phyloP scores from a whole-genome alignment of 2,329 filamentous ascomycete genomes.

The Neofusicoccum kwambonambiense region DNA sequence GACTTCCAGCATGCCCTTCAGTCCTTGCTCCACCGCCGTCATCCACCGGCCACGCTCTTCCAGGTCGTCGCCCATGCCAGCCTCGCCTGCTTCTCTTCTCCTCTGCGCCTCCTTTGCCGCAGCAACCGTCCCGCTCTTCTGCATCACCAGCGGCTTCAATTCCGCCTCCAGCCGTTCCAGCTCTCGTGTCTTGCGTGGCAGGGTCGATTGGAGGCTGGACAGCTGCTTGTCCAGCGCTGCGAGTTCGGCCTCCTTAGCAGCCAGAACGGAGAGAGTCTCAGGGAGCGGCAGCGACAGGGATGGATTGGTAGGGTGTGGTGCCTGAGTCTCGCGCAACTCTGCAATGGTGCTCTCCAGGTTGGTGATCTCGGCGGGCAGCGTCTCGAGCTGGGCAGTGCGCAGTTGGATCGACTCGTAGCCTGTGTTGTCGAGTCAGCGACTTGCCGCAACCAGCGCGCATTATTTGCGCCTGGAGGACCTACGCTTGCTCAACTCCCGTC shows the following conservation, averaged over 20 bases:
- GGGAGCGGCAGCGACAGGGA: conserved; percentile 45
- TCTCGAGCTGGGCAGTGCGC: conserved; percentile 51
- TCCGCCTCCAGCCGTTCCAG: conserved; percentile 67
- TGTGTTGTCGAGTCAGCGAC: conserved; percentile 22
- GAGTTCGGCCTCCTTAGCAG: conserved; percentile 41
- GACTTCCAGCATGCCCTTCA: conserved; percentile 62
- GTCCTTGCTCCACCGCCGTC: conserved; percentile 62
- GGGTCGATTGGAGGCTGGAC: conserved; percentile 55
- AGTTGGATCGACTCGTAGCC: conserved; percentile 56
- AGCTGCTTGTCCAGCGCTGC: conserved; percentile 45
- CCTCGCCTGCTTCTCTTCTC: conserved; percentile 63
- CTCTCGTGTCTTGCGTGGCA: conserved; percentile 66
- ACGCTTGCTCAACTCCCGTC: conserved; percentile 56
- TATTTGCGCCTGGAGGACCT: conserved; percentile 26
- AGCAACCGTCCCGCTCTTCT: conserved; percentile 62
- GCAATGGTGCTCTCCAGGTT: conserved; percentile 52
- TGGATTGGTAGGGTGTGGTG: conserved; percentile 37
- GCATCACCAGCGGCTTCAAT: conserved; percentile 65
- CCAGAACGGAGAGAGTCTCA: conserved; percentile 42
- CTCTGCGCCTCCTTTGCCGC: conserved; percentile 70
- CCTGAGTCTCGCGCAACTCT: conserved; percentile 41
- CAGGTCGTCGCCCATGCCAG: conserved; percentile 68
- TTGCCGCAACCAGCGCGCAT: neutral
- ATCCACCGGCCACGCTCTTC: conserved; percentile 76
- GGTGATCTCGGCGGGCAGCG: conserved; percentile 53